Evolutionary conservation across 495 filamentous ascomycete genomes (phyloP).

Genomic region (Lasiosphaeria hispida): DNA sequence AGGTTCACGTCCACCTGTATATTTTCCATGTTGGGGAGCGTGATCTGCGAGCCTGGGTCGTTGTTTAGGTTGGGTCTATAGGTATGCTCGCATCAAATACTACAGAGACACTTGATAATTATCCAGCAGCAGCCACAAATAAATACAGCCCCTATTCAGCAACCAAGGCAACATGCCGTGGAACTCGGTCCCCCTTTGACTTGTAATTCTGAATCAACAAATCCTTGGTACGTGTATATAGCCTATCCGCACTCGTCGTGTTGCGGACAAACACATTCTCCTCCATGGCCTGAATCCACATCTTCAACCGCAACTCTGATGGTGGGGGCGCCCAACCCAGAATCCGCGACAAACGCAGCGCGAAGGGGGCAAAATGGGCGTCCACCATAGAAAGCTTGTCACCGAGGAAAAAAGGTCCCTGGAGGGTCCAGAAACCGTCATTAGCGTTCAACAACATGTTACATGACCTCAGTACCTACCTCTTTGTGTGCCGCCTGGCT

Average conservation of each 20-base stretch:
- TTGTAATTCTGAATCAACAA: slow-evolving; percentile 47
- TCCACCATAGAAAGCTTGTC: slow-evolving; percentile 73
- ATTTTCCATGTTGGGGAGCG: too few species aligned
- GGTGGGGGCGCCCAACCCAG: slow-evolving; percentile 75
- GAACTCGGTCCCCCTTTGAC: neutral
- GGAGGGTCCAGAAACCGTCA: slow-evolving; percentile 33
- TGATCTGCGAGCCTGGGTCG: too few species aligned
- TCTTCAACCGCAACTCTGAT: slow-evolving; percentile 65
- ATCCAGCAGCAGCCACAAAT: too few species aligned
- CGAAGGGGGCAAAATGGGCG: slow-evolving; percentile 84
- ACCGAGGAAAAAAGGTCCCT: slow-evolving; percentile 83
- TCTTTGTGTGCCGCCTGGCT: slow-evolving; percentile 61
- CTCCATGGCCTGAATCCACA: slow-evolving; percentile 83
- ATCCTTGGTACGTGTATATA: slow-evolving; percentile 72
- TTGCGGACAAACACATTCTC: slow-evolving; percentile 66
- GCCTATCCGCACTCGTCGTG: slow-evolving; percentile 71
- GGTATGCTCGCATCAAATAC: too few species aligned
- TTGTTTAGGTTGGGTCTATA: too few species aligned
- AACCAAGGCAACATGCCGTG: too few species aligned
- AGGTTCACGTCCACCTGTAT: too few species aligned
- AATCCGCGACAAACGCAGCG: slow-evolving; percentile 70
- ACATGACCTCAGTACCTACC: slow-evolving; percentile 8
- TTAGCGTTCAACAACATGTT: slow-evolving; percentile 1
- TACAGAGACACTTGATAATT: too few species aligned
- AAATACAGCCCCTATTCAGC: too few species aligned